Conservation (phyloP, 768 basidiomycete genomes). For the Cyclocybe aegerita region DNA sequence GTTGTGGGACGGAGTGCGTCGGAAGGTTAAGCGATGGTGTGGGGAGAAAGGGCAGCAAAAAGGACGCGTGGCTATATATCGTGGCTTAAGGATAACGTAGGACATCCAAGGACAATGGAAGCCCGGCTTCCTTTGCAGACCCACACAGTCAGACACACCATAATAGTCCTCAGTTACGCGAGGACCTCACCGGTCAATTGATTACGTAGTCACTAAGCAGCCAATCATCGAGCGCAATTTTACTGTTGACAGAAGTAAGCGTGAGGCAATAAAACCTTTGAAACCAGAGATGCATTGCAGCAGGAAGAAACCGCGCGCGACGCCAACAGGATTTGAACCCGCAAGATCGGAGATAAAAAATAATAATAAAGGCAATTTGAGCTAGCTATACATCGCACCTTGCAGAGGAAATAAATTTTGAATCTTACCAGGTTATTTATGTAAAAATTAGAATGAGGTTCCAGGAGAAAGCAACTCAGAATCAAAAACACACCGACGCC, state of each 20-base stretch:
- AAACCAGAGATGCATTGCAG: no score
- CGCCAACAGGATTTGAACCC: no score
- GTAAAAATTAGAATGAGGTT: background rate
- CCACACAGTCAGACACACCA: conserved; percentile 5
- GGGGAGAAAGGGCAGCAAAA: background rate
- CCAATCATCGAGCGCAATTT: no score
- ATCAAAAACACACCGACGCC: conserved; percentile 42
- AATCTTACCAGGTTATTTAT: background rate
- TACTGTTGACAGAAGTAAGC: no score
- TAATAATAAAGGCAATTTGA: no score
- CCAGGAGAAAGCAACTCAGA: background rate
- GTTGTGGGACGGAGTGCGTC: background rate
- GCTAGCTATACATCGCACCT: no score
- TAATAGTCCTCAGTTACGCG: background rate
- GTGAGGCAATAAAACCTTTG: no score
- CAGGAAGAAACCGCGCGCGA: no score
- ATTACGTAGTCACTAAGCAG: no score
- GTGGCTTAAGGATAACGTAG: conserved; percentile 14
- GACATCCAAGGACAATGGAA: conserved; percentile 17
- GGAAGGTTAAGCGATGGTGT: background rate
- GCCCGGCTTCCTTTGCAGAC: conserved; percentile 1
- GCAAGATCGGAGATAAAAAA: no score
- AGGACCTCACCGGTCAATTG: background rate
- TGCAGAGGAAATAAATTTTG: no score
- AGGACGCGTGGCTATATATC: conserved; percentile 3